These are phyloP conservation scores for Xylaria sp. DNA, from an alignment of 2,329 filamentous ascomycete species.

Conservation along the genomic window DNA sequence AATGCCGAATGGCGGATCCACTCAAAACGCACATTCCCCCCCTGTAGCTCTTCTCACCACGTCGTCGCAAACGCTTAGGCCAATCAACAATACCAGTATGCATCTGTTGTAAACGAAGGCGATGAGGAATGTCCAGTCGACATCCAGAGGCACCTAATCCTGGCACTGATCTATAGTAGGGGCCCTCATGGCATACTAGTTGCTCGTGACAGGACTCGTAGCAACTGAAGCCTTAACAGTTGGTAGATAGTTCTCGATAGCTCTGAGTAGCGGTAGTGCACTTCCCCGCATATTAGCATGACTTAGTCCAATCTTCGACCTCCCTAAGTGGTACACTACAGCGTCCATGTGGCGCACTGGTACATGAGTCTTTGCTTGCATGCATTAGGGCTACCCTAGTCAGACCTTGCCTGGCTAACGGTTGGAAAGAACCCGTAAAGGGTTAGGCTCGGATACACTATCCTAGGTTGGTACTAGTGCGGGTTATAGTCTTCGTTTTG, in stretches of 20 bases:
- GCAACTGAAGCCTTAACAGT: too few relatives aligned
- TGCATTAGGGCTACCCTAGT: background rate
- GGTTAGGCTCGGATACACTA: conserved; percentile 13
- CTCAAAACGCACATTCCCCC: too few relatives aligned
- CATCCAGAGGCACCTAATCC: too few relatives aligned
- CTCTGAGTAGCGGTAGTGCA: background rate
- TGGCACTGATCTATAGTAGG: too few relatives aligned
- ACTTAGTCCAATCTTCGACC: background rate
- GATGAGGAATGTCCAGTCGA: too few relatives aligned
- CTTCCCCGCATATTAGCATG: conserved; percentile 1
- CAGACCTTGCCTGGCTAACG: background rate
- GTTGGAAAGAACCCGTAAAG: background rate
- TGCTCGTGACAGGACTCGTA: too few relatives aligned
- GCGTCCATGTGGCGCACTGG: background rate
- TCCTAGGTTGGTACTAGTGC: conserved; percentile 5
- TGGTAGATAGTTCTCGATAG: background rate
- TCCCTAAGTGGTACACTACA: background rate
- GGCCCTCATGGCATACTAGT: too few relatives aligned
- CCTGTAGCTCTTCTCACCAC: too few relatives aligned
- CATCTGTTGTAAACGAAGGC: too few relatives aligned
- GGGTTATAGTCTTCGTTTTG: background rate
- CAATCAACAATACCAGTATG: too few relatives aligned
- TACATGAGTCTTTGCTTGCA: background rate
- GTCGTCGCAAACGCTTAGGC: too few relatives aligned
- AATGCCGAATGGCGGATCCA: too few relatives aligned